A percentile compares a stretch with the other conserved stretches of the same genome.
phyloP scores from a whole-genome alignment of 2,329 filamentous ascomycete genomes.

The Pestalotiopsis fici region DNA sequence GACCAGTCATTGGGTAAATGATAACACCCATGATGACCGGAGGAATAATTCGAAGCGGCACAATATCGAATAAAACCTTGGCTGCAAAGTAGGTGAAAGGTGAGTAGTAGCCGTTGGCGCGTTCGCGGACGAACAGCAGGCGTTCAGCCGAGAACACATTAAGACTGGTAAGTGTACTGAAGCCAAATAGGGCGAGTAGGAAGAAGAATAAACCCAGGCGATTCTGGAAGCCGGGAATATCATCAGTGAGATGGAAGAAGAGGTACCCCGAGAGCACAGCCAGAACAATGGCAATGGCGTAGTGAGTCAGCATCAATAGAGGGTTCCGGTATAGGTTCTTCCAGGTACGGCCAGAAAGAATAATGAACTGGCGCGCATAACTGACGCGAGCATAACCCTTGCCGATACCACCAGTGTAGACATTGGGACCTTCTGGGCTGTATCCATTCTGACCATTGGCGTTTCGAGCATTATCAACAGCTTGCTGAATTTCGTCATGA shows the following conservation, averaged over 20 bases:
- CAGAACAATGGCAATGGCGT: constrained; percentile 92
- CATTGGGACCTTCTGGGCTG: constrained; percentile 45
- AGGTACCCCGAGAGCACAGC: constrained; percentile 93
- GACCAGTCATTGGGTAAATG: constrained; percentile 95
- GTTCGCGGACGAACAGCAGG: constrained; percentile 86
- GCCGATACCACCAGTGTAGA: constrained; percentile 61
- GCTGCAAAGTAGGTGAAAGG: constrained; percentile 92
- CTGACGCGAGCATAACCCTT: constrained; percentile 83
- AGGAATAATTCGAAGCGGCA: constrained; percentile 90
- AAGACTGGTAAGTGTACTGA: constrained; percentile 91
- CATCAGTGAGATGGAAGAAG: constrained; percentile 94
- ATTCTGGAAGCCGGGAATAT: constrained; percentile 98
- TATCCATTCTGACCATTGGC: constrained; percentile 68
- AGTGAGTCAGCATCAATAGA: constrained; percentile 97
- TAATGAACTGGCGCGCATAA: constrained; percentile 79
- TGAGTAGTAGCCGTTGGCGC: constrained; percentile 95
- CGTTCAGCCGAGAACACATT: constrained; percentile 92
- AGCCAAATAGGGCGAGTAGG: constrained; percentile 90
- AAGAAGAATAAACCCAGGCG: constrained; percentile 97
- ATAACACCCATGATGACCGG: constrained; percentile 95
- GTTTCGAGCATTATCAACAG: constrained; percentile 62
- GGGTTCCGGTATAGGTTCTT: constrained; percentile 97
- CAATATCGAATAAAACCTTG: constrained; percentile 97
- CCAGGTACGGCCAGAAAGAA: constrained; percentile 90
- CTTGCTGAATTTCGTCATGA: constrained; percentile 75